Conservation (phyloP, 225 moss, liverwort and hornwort genomes). For the Thuidium tamariscinum region DNA sequence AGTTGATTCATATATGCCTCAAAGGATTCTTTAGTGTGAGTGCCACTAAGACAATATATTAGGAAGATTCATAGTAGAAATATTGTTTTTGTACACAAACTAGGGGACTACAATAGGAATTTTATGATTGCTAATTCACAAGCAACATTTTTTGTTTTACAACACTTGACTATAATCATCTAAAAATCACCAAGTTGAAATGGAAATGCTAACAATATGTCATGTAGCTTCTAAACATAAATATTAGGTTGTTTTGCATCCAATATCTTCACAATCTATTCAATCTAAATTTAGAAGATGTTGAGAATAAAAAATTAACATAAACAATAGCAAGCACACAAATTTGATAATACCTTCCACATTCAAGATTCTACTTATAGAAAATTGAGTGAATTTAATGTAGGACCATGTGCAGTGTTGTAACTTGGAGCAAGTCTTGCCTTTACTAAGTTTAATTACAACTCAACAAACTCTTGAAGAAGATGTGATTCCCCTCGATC, state of each 20-base stretch:
- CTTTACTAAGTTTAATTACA: no score
- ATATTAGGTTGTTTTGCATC: no score
- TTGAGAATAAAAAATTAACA: not conserved
- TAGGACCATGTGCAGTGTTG: accelerated
- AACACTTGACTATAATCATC: accelerated
- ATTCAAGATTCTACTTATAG: accelerated
- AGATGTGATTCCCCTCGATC: no score
- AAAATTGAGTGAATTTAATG: not conserved
- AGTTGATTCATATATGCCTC: not conserved
- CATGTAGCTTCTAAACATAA: no score
- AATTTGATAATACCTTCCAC: accelerated
- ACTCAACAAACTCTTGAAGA: no score
- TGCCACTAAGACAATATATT: not conserved
- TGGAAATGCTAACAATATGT: no score
- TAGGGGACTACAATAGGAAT: accelerated
- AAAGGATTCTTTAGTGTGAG: not conserved
- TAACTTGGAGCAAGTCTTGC: no score
- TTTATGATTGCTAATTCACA: not conserved
- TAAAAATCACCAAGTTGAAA: not conserved
- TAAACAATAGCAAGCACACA: accelerated
- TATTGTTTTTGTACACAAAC: not conserved
- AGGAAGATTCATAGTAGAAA: accelerated
- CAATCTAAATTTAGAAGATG: not conserved
- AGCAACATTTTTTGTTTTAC: accelerated
- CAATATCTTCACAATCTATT: not conserved